Base-by-base conservation (phyloP, 176 grass and related monocot species). In the Rhynchospora pubera region DNA sequence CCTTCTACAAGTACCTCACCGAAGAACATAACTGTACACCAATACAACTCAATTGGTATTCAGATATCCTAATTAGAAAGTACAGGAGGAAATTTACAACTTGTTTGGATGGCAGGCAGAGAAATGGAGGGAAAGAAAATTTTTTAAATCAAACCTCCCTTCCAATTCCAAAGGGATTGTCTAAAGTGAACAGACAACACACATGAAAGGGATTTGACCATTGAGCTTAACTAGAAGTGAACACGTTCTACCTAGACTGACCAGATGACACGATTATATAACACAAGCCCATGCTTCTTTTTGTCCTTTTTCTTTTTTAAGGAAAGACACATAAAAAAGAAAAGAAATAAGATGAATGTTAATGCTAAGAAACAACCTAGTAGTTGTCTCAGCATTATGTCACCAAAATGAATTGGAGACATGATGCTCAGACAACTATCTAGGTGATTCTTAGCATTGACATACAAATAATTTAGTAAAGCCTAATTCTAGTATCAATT, bases 401-500 rank as follows among this genome's bases (percentile, higher is more conserved):
- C 42, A 59, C 42, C 21, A 57, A 82, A 11, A 82, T 16, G 32
- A 34, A 32, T 76, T 76, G 43, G 45, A 21, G 52, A 79, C 15
- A 32, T 57, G 42, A 10, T 58, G 77, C 39, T 59, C 77, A 79
- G 53, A 18, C 77, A 34, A 82, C 42, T 46, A 82, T 15, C 56
- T 11, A 81, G 42, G 46, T 48, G 48, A 50, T 47, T 82, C 44
- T 45, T 52, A 66, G 58, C 61, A 82, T 65, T 52, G 16, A 46
- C 21, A 81, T 22, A 16, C 39, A 6, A 87, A 13, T 53, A 51
- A 50, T 56, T 75, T 77, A 96, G 67, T 86, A 93, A 42, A 96
- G 70, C 80, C 90, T 96, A 89, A 96, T 91, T 89, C 90, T 96
- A 23, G 86, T 91, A 47, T 92, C 85, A 56, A 96, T 91, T 30